phyloP scores from a whole-genome alignment of 1,139 yeast genomes.

The Cylindricascospora bacillispora region DNA sequence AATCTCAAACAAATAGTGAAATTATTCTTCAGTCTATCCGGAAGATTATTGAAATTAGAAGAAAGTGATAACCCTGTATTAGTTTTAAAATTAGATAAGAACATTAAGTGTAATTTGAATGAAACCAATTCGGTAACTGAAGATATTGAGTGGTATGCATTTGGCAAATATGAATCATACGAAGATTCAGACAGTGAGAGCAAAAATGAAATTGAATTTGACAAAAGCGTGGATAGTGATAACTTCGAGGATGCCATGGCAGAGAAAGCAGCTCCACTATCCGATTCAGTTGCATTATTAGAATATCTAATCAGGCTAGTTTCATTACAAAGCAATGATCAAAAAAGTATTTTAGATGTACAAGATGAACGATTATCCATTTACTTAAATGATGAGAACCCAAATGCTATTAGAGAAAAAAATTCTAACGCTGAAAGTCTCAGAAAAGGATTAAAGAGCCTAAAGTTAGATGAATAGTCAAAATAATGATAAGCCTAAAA shows the following conservation, averaged over 20 bases:
- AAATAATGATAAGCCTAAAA: constrained; percentile 1
- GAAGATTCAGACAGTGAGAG: constrained; percentile 22
- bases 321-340: constrained; percentile 53
- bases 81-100: constrained; percentile 40
- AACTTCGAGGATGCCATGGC: constrained; percentile 10
- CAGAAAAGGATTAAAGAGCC: constrained; percentile 8
- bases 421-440: constrained; percentile 10
- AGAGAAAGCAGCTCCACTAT: constrained; percentile 9
- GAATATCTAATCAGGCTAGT: constrained; percentile 55
- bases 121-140: constrained; percentile 11
- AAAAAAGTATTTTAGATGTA: constrained; percentile 38
- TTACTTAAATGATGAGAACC: constrained; percentile 49
- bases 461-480: no score
- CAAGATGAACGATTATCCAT: constrained; percentile 56
- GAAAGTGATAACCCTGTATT: constrained; percentile 58
- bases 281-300: constrained; percentile 38
- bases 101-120: constrained; percentile 8
- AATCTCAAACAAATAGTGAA: constrained; percentile 37
- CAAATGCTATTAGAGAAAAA: constrained; percentile 12
- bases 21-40: constrained; percentile 64
- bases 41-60: constrained; percentile 50
- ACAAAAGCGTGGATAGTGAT: constrained; percentile 11
- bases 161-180: constrained; percentile 19
- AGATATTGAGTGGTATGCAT: constrained; percentile 25
- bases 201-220: constrained; percentile 7